A percentile compares a stretch with the other conserved stretches of the same genome.
Conservation (phyloP, 202 grass and related monocot genomes). For the Bolboschoenoplectus hybrid region DNA sequence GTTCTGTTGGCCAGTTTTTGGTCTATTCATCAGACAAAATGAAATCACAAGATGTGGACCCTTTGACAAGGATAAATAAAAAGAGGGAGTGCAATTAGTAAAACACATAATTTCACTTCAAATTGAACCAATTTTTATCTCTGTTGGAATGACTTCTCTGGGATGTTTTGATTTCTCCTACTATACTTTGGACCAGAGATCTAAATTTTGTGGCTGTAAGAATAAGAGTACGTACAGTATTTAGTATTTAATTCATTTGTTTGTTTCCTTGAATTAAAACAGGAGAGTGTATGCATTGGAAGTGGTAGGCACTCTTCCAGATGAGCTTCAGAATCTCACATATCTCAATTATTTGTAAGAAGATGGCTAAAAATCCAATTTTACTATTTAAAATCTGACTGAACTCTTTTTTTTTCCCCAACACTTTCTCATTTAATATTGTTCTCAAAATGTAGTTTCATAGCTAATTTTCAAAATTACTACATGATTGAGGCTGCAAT, state of each 20-base stretch:
- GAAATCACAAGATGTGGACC: not conserved
- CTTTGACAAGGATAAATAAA: not conserved
- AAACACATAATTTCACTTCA: constrained; percentile 14
- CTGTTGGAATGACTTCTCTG: not conserved
- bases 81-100: not conserved
- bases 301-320: constrained; percentile 53
- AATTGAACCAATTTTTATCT: not conserved
- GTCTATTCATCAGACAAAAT: not conserved
- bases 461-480: not conserved
- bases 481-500: not conserved
- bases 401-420: too few species aligned
- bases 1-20: not conserved
- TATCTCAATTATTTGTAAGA: constrained; percentile 56
- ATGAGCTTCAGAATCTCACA: constrained; percentile 53
- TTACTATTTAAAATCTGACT: not conserved
- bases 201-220: constrained; percentile 2
- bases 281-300: constrained; percentile 50
- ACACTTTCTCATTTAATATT: not conserved
- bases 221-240: not conserved
- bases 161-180: not conserved
- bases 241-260: constrained; percentile 10
- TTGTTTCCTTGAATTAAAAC: not conserved
- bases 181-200: not conserved
- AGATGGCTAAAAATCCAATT: not conserved
- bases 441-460: not conserved